Percentiles rank a stretch among this genome's conserved stretches.
Evolutionary conservation across 257 asterid species (phyloP).

Genomic region (Nicotiana otophora): DNA sequence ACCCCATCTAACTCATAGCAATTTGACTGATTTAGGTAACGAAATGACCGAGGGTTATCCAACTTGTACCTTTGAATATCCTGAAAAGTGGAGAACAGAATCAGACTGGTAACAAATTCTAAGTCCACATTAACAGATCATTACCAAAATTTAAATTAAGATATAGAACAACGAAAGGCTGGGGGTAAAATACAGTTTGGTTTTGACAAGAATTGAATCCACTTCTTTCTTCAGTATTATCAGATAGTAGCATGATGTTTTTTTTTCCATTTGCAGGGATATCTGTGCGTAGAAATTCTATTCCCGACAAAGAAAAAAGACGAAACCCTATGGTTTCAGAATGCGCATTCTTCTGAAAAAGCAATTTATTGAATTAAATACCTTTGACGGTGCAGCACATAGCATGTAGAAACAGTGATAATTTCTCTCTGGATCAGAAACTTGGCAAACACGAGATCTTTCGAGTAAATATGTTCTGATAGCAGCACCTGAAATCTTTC

Average conservation of each 20-base stretch:
- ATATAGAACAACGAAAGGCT: neutral
- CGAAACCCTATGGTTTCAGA: neutral
- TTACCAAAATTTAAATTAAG: neutral
- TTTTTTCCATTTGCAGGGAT: neutral
- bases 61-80: constrained; percentile 18
- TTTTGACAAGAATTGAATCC: neutral
- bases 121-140: neutral
- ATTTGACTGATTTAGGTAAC: constrained; percentile 24
- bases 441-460: constrained; percentile 28
- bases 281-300: neutral
- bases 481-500: constrained; percentile 27
- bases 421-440: constrained; percentile 29
- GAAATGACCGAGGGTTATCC: constrained; percentile 16
- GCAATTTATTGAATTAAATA: neutral
- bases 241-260: neutral
- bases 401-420: constrained; percentile 31
- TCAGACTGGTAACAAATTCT: neutral
- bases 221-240: neutral
- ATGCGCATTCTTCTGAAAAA: neutral
- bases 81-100: constrained; percentile 8
- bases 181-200: neutral
- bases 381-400: constrained; percentile 24
- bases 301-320: neutral
- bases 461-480: constrained; percentile 26
- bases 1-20: constrained; percentile 20